Conservation (phyloP, 1,284 basidiomycete species). For the Microstroma glucosiphilum region DNA sequence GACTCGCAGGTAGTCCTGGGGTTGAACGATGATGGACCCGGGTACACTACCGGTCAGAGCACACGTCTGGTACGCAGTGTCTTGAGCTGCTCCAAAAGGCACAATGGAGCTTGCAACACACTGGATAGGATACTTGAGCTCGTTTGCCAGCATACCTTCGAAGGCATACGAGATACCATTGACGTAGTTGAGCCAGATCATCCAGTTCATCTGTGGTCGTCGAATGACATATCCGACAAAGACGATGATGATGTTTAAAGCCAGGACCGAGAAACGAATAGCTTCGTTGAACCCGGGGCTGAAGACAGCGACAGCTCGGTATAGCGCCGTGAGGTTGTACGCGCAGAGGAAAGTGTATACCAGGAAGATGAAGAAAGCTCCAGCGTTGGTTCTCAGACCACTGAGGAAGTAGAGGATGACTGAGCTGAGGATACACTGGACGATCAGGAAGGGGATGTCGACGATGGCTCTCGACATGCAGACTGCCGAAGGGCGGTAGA, state of each 20-base stretch:
- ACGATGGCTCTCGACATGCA: conserved; percentile 65
- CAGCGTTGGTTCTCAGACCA: conserved; percentile 56
- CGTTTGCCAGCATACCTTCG: conserved; percentile 59
- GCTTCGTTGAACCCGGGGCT: conserved; percentile 55
- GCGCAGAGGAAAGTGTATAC: conserved; percentile 33
- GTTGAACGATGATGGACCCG: conserved; percentile 23
- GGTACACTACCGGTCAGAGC: conserved; percentile 19
- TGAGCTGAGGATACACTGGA: conserved; percentile 57
- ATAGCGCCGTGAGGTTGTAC: conserved; percentile 23
- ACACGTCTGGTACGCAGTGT: conserved; percentile 30
- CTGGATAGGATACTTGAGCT: conserved; percentile 51
- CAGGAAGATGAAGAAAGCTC: conserved; percentile 47
- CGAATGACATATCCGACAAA: conserved; percentile 69
- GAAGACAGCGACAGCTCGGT: conserved; percentile 51
- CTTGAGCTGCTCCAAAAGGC: conserved; percentile 18
- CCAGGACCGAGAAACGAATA: conserved; percentile 60
- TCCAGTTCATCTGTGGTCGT: conserved; percentile 50
- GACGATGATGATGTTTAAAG: conserved; percentile 60
- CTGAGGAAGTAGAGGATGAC: conserved; percentile 65
- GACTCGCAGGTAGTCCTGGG: conserved; percentile 24
- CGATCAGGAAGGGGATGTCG: conserved; percentile 63
- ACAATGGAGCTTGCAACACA: conserved; percentile 23
- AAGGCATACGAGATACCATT: conserved; percentile 58
- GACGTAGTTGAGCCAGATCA: conserved; percentile 47
- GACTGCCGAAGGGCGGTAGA: conserved; percentile 52